A percentile compares a stretch with the other conserved stretches of the same genome.
Evolutionary conservation across 805 yeast genomes (phyloP).

Genomic region (Metschnikowia lochheadii): DNA sequence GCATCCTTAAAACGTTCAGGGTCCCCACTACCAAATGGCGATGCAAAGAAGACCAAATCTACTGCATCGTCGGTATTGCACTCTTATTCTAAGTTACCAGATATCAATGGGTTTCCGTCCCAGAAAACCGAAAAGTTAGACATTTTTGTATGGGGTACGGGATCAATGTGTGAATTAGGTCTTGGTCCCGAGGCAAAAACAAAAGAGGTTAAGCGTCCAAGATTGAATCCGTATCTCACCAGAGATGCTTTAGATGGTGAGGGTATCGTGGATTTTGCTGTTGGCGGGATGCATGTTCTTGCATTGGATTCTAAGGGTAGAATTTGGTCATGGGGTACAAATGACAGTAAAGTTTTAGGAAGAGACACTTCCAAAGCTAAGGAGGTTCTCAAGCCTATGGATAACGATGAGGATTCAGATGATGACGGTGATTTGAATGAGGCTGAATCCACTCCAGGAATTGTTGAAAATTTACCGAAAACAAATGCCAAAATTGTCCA

Average conservation of each 20-base stretch:
- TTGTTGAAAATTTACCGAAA: conserved; percentile 64
- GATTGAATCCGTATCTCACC: conserved; percentile 75
- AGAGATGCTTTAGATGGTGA: conserved; percentile 45
- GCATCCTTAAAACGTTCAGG: conserved; percentile 31
- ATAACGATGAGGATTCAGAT: conserved; percentile 48
- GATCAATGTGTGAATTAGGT: conserved; percentile 96
- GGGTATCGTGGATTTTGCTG: conserved; percentile 81
- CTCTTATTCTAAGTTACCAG: conserved; percentile 45
- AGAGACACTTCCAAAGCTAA: conserved; percentile 66
- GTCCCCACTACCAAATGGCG: conserved; percentile 18
- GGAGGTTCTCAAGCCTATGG: conserved; percentile 67
- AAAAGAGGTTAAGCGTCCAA: conserved; percentile 92
- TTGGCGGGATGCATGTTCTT: conserved; percentile 92
- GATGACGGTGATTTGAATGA: conserved; percentile 80
- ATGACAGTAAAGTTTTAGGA: conserved; percentile 88
- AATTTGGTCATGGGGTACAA: conserved; percentile 99
- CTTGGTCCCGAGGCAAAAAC: conserved; percentile 92
- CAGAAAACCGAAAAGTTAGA: conserved; percentile 53
- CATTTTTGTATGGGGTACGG: conserved; percentile 92
- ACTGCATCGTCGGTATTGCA: conserved; percentile 44
- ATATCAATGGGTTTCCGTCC: conserved; percentile 39
- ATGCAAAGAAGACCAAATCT: conserved; percentile 23
- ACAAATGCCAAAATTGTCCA: conserved; percentile 57
- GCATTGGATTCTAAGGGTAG: conserved; percentile 73
- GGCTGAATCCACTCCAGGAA: conserved; percentile 82